Percentiles rank a stretch among this genome's conserved stretches.
These are phyloP conservation scores for Cercophora samala DNA, from an alignment of 495 filamentous ascomycete genomes.

Conservation along the genomic window DNA sequence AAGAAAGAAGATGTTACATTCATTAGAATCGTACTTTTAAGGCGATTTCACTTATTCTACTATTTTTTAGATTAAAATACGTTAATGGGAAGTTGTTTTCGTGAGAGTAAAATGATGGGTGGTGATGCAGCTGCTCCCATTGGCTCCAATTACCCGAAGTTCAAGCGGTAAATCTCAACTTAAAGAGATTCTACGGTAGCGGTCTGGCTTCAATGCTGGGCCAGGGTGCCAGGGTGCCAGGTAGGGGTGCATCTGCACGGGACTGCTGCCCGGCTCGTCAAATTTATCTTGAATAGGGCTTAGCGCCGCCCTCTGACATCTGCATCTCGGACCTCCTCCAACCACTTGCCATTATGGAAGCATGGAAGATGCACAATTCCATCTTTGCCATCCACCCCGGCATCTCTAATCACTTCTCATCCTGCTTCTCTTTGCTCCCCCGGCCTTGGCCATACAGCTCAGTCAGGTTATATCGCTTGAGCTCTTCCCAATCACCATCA, in stretches of 20 bases:
- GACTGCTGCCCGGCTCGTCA: constrained; percentile 35
- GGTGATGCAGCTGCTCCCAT: too few species aligned
- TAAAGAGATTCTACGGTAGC: too few species aligned
- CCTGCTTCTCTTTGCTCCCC: constrained; percentile 21
- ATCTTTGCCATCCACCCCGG: not conserved
- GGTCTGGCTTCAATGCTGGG: not conserved
- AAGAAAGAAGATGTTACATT: too few species aligned
- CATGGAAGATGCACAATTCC: not conserved
- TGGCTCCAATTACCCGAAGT: too few species aligned
- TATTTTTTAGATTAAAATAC: too few species aligned
- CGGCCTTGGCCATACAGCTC: constrained; percentile 40
- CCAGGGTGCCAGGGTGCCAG: not conserved
- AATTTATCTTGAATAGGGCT: constrained; percentile 46
- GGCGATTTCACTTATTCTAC: too few species aligned
- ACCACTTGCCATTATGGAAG: not conserved
- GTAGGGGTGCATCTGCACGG: not conserved
- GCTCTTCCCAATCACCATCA: constrained; percentile 48
- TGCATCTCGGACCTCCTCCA: constrained; percentile 22
- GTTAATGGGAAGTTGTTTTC: too few species aligned
- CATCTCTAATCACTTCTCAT: not conserved
- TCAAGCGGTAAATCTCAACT: too few species aligned
- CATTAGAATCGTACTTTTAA: too few species aligned
- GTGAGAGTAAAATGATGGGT: too few species aligned
- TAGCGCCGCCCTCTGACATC: constrained; percentile 35
- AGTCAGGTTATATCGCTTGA: constrained; percentile 48